Evolutionary conservation across 331 rosid species (phyloP), one percentile per base, ranked within the genome.

Genomic region (Erythrophleum ivorense): DNA sequence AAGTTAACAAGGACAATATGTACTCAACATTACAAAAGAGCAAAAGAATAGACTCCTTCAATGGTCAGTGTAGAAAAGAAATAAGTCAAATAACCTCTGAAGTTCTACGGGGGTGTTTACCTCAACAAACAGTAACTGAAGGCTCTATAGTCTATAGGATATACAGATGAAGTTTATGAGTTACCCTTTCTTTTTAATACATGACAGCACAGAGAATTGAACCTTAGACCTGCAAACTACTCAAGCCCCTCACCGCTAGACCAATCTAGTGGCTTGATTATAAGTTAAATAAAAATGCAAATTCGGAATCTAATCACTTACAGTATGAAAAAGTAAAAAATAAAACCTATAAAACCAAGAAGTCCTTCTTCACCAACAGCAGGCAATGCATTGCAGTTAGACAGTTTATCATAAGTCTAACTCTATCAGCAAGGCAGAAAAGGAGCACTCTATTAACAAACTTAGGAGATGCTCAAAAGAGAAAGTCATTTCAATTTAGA

Each of bases 331-430:
- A 64, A 34, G 24, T 64, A 1, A 36, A n/a, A 36, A 36, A 16
- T 13, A 36, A 59, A 64, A 64, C 46, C 13, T 1, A 13, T 33
- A 33, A 33, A 63, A 33, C 10, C 15, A 11, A 12, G 43, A 33
- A 14, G 43, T 16, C 41, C 40, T 12, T 33, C 45, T 33, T 63
- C 69, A 33, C 69, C 68, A 62, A 62, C 41, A 62, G 41, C 18
- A 6, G 40, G 40, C 9, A 50, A 31, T 15, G 18, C 14, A 31
- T 62, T 31, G 45, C 69, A 63, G n/a, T 63, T 63, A 33, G 69
- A 31, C 45, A 63, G 69, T n/a, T 63, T 33, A 45, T 63, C 69
- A 63, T 33, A 31, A 31, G 69, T 6, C 69, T 34, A 63, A 63
- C 69, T 34, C 45, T 63, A 63, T 31, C 69, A 63, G 45, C 33